These are phyloP conservation scores for Ophiostoma australiae DNA, from an alignment of 2,329 filamentous ascomycete species.

Conservation along the genomic window DNA sequence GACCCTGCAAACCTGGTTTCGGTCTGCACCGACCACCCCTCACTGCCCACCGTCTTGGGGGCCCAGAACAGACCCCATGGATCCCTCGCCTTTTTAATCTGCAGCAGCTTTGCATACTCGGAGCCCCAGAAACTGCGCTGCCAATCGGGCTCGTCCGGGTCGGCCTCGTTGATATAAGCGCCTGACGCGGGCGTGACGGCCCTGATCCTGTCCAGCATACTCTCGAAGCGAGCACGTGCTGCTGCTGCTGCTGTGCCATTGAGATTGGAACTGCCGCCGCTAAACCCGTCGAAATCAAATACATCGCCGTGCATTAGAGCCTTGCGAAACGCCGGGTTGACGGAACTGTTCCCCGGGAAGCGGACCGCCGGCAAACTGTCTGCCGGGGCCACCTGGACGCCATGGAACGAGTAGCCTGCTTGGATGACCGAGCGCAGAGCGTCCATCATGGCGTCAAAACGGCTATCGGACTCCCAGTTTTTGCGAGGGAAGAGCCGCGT, in stretches of 20 bases:
- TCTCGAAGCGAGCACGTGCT: neutral
- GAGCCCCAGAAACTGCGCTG: neutral
- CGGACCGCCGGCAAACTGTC: neutral
- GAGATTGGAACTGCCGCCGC: neutral
- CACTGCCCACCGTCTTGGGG: constrained; percentile 1
- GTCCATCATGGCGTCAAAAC: neutral
- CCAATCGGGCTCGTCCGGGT: neutral
- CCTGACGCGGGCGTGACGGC: neutral
- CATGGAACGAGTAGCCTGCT: neutral
- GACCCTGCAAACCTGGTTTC: neutral
- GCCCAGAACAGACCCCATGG: neutral
- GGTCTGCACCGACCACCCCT: neutral
- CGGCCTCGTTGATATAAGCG: neutral
- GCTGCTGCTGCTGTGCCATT: neutral
- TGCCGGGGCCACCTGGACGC: neutral
- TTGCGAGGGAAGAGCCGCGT: neutral
- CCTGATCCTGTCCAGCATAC: neutral
- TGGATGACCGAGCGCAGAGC: neutral
- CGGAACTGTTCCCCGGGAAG: neutral
- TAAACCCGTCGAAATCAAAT: neutral
- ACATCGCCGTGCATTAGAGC: neutral
- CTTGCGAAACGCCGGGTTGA: neutral
- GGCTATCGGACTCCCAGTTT: neutral
- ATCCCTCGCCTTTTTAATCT: neutral
- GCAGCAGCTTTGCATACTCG: neutral